phyloP scores from a whole-genome alignment of 164 flowering plant species.

The Berberis vulgaris region DNA sequence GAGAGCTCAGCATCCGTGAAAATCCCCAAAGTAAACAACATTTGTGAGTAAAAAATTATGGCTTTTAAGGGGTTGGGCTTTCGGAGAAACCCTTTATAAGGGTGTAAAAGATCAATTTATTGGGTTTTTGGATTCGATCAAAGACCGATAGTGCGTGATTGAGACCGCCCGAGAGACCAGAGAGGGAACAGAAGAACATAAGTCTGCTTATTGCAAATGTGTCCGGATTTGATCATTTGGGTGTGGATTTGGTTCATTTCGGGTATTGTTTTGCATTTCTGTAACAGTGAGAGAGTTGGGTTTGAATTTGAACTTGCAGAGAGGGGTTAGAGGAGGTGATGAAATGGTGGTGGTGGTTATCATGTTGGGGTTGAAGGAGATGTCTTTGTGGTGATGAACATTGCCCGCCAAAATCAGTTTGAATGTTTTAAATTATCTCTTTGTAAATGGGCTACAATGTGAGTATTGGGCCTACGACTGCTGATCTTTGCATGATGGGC shows the following conservation, averaged over 20 bases:
- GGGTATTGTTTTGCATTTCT: slow-evolving; percentile 1
- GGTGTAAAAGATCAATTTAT: neutral
- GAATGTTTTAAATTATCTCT: neutral
- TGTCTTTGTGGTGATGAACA: neutral
- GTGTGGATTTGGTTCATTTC: neutral
- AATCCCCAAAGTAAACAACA: neutral
- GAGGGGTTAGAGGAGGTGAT: neutral
- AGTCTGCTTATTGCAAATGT: slow-evolving; percentile 2
- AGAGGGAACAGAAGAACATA: neutral
- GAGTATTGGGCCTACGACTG: no score
- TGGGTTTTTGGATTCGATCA: neutral
- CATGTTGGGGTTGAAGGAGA: neutral
- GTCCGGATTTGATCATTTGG: neutral
- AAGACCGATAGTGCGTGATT: neutral
- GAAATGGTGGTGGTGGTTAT: neutral
- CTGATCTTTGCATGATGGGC: no score
- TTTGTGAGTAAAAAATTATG: neutral
- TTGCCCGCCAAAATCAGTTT: neutral
- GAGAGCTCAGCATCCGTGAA: neutral
- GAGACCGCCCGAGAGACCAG: neutral
- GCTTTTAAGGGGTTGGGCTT: neutral
- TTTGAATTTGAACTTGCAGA: neutral
- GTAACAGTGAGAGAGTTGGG: neutral
- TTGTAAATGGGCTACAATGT: no score
- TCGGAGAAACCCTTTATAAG: neutral